Evolutionary conservation across 1,284 basidiomycete genomes (phyloP), one percentile per base, ranked within the genome.

Genomic region (Schizopora paradoxa): DNA sequence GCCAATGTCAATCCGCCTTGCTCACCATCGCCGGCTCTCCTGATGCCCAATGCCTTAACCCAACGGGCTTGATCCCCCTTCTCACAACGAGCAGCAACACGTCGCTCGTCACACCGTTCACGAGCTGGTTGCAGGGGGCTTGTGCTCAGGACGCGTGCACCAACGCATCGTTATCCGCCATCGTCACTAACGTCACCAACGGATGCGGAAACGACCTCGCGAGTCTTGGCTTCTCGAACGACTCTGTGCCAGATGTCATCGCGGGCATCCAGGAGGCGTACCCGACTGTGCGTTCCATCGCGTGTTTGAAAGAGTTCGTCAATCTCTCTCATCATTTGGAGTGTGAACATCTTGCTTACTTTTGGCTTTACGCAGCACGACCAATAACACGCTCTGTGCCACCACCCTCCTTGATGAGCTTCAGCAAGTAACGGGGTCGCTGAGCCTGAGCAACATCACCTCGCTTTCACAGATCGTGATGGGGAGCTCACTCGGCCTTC

Each of bases 241-340:
- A 52, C 5, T 39, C 45, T 31, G 47, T 61, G 16, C 47, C 57
- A 2, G 47, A 53, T 41, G 54, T 72, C 28, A 66, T 67, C 1
- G 53, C 66, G 21, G 45, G 69, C 28, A 66, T 74, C 8, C 65
- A 77, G 52, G 45, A 58, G 32, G 61, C 58, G 16, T 84, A 81
- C 62, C 73, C 77, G 7, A 63, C 72, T 11, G 63, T 67, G 22
- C 69, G 80, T 48, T 54, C 75, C 53, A 55, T 75, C 14, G 64
- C 61, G 6, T 81, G 80, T 58, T 62, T 83, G 55, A 66, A 73
- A 51, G 74, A 80, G 78, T 82, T 51, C 56, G 77, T 67, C 13
- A 25, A 29, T 27, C 33, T 21, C 45, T 37, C 8, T 32, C 21
- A 16, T n/a, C 11, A 21, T 37, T 11, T 25, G 35, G 28, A 27